phyloP scores from a whole-genome alignment of 805 yeast species.

The Wickerhamomyces canadensis region DNA sequence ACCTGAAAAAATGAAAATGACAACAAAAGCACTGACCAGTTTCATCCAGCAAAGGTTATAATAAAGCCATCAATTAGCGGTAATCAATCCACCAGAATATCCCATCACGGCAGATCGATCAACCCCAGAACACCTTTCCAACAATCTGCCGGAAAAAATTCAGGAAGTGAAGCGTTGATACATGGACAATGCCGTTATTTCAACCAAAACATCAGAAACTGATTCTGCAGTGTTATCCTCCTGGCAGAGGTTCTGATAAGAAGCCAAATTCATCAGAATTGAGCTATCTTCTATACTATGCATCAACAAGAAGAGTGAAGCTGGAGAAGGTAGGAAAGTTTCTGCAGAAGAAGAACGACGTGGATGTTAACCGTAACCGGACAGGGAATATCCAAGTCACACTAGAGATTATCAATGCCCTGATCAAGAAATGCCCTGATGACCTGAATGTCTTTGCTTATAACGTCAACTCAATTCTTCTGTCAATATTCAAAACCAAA shows the following conservation, averaged over 20 bases:
- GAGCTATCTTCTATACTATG: conserved; percentile 82
- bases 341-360: conserved; percentile 51
- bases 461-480: conserved; percentile 57
- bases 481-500: conserved; percentile 41
- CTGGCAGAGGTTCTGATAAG: conserved; percentile 81
- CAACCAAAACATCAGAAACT: conserved; percentile 85
- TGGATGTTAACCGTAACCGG: conserved; percentile 56
- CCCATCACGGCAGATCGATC: too few species aligned
- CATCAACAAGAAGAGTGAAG: conserved; percentile 83
- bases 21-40: too few species aligned
- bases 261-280: conserved; percentile 91
- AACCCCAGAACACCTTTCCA: too few species aligned
- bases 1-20: too few species aligned
- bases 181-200: conserved; percentile 31
- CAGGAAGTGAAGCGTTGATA: too few species aligned
- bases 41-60: too few species aligned
- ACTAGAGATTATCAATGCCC: conserved; percentile 57
- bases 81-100: too few species aligned
- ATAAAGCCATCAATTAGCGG: too few species aligned
- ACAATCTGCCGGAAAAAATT: too few species aligned
- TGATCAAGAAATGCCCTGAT: conserved; percentile 72
- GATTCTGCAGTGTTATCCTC: conserved; percentile 88
- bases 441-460: conserved; percentile 80
- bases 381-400: conserved; percentile 85
- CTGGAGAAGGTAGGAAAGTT: conserved; percentile 79